Evolutionary conservation across 345 rosid genomes (phyloP), one percentile per base, ranked within the genome.

Genomic region (Rhodomyrtus tomentosa): DNA sequence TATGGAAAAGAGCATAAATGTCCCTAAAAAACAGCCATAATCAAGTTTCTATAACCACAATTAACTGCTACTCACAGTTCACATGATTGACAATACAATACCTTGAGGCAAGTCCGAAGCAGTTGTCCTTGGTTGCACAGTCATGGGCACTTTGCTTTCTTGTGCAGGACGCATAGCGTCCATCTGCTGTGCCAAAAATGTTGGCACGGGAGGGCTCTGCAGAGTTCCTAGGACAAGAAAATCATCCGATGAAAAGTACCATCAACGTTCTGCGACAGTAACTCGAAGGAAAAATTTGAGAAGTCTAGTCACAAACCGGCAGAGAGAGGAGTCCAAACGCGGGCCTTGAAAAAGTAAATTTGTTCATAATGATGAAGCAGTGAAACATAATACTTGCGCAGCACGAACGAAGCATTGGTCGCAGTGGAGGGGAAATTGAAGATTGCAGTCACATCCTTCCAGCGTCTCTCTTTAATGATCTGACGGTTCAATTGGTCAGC

Each of bases 401-500:
- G 92, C 80, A 96, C 95, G 81, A 92, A 98, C 15, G 99, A 98
- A 24, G 99, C 99, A 82, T 96, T 98, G 53, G 98, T 98, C 13
- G 99, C 99, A 22, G 99, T 98, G 12, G 99, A 95, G 9, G 99
- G 99, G 86, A 98, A 98, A 87, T 94, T 93, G 86, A 98, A 98
- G n/a, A 93, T 89, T 73, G 99, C 94, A 83, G 98, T 98, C 55
- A 98, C 98, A 86, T 98, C 99, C 86, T 95, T 98, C 99, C 99
- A 98, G 89, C 93, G 93, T 85, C 91, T 92, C 90, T 96, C 99
- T 87, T 90, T 89, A 79, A 96, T 86, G 84, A 96, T 89, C 99
- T 97, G 90, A 84, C 80, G 27, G 55, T 73, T 86, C 80, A 87
- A 50, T 80, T 15, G 79, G 52, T 12, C 54, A 84, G 59, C 83